These are phyloP conservation scores for Trichophyton rubrum DNA, from an alignment of 2,329 filamentous ascomycete genomes.

Conservation along the genomic window DNA sequence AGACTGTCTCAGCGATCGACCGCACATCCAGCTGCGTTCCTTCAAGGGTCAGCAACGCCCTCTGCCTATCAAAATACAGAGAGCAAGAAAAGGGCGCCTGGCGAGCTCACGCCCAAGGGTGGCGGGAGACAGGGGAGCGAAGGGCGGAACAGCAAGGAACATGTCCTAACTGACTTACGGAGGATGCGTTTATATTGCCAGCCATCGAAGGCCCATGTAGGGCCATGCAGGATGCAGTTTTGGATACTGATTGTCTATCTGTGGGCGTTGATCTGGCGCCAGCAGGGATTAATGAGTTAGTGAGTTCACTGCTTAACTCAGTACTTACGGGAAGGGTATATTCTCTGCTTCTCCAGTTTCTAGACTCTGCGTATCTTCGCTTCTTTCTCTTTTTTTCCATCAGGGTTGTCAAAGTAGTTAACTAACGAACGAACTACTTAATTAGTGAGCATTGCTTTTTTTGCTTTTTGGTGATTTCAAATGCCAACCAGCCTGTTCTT, in stretches of 20 bases:
- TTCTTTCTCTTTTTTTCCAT: too few species aligned
- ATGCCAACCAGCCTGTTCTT: background rate
- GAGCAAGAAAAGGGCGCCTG: background rate
- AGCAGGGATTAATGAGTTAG: background rate
- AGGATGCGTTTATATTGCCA: background rate
- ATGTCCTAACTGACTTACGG: background rate
- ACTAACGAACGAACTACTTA: too few species aligned
- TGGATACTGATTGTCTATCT: background rate
- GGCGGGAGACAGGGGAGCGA: background rate
- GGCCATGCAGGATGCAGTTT: background rate
- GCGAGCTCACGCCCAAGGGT: background rate
- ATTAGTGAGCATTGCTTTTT: background rate
- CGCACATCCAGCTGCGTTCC: background rate
- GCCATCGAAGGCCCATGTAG: background rate
- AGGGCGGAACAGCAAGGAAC: background rate
- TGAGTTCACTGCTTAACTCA: background rate
- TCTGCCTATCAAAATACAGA: constrained; percentile 2
- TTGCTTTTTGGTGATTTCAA: background rate
- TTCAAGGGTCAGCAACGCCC: background rate
- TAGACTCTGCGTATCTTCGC: background rate
- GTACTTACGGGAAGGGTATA: background rate
- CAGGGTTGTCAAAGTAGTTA: background rate
- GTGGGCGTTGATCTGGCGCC: background rate
- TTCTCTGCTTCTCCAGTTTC: background rate
- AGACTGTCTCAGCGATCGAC: background rate